phyloP scores from a whole-genome alignment of 768 basidiomycete genomes.

The Mycena belliarum region DNA sequence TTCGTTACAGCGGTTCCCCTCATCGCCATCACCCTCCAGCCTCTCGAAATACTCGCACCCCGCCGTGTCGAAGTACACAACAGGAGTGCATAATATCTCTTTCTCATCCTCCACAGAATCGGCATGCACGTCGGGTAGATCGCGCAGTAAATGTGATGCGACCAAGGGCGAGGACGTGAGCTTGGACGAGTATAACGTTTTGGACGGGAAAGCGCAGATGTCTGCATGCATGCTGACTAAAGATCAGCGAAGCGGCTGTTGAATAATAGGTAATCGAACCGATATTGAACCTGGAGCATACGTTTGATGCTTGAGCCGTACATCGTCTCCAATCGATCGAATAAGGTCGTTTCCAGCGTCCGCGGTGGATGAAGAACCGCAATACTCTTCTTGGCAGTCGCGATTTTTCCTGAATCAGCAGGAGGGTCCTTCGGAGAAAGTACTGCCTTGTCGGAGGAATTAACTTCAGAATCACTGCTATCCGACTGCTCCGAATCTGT shows the following conservation, averaged over 20 bases:
- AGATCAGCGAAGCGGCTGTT: neutral
- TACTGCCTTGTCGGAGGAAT: constrained; percentile 18
- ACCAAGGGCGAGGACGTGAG: constrained; percentile 75
- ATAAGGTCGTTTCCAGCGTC: constrained; percentile 85
- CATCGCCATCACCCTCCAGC: constrained; percentile 74
- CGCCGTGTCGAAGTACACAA: constrained; percentile 93
- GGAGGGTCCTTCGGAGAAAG: constrained; percentile 10
- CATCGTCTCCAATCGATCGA: constrained; percentile 88
- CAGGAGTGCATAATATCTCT: constrained; percentile 73
- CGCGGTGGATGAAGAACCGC: constrained; percentile 55
- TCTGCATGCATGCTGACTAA: constrained; percentile 77
- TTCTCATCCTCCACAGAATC: constrained; percentile 65
- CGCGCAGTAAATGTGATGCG: constrained; percentile 66
- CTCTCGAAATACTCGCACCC: constrained; percentile 94
- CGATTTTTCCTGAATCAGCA: constrained; percentile 15
- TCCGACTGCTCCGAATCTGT: constrained; percentile 14
- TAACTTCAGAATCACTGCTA: constrained; percentile 1
- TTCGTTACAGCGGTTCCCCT: constrained; percentile 91
- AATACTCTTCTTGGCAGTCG: neutral
- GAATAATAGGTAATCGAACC: constrained; percentile 40
- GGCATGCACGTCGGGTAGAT: constrained; percentile 56
- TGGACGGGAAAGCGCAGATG: constrained; percentile 86
- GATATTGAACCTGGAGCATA: constrained; percentile 89
- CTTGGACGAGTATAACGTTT: constrained; percentile 73
- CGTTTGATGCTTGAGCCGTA: constrained; percentile 83